phyloP scores from a whole-genome alignment of 129 eudicot species.

The Lactuca sativa region DNA sequence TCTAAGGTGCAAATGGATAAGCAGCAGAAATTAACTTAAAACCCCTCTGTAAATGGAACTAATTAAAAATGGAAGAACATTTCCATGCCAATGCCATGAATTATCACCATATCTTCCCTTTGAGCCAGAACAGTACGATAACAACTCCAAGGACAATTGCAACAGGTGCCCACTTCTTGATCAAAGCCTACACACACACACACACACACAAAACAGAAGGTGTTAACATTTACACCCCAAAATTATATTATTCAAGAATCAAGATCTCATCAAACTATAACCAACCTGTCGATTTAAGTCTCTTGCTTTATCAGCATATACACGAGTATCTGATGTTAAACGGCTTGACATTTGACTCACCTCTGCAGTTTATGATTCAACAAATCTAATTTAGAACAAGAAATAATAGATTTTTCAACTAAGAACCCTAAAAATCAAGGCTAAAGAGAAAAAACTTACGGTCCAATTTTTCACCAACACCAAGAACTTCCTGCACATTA shows the following conservation, averaged over 20 bases:
- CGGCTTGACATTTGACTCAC: constrained; percentile 99
- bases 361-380: constrained; percentile 61
- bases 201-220: no score
- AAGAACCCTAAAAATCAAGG: background rate
- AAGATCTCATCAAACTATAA: background rate
- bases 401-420: background rate
- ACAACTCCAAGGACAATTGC: constrained; percentile 93
- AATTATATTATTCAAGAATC: background rate
- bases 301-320: constrained; percentile 93
- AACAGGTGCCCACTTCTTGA: constrained; percentile 96
- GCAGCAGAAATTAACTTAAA: constrained; percentile 20
- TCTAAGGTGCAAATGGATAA: constrained; percentile 24
- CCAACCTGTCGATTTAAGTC: constrained; percentile 92
- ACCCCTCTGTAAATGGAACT: constrained; percentile 15
- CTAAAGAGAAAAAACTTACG: constrained; percentile 56
- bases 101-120: constrained; percentile 73
- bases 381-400: background rate
- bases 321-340: constrained; percentile 94
- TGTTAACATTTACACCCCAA: background rate
- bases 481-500: constrained; percentile 98
- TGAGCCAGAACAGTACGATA: constrained; percentile 73
- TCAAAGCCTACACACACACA: constrained; percentile 58
- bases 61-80: constrained; percentile 12
- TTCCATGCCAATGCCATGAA: constrained; percentile 4
- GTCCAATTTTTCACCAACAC: constrained; percentile 99